phyloP scores from a whole-genome alignment of 1,284 basidiomycete species.

The Mycosarcoma mackinlayi region DNA sequence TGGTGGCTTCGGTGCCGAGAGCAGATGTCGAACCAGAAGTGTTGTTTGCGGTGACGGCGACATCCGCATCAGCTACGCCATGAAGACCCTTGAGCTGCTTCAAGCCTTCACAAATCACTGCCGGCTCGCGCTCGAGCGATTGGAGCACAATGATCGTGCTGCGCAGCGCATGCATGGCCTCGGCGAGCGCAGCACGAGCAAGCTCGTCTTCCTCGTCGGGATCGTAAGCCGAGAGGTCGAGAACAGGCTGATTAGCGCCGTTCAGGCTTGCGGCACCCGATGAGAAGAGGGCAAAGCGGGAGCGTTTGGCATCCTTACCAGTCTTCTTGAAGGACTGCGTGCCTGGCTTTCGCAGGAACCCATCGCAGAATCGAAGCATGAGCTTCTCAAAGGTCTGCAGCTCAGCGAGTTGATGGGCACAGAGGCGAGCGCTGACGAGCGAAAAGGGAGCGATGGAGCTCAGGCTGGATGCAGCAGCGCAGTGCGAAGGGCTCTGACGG shows the following conservation, averaged over 20 bases:
- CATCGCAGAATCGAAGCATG: conserved; percentile 59
- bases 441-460: conserved; percentile 31
- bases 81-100: conserved; percentile 35
- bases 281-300: conserved; percentile 45
- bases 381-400: conserved; percentile 63
- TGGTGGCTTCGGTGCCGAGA: conserved; percentile 33
- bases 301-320: conserved; percentile 31
- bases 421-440: conserved; percentile 52
- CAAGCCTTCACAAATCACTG: conserved; percentile 39
- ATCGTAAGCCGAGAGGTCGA: conserved; percentile 42
- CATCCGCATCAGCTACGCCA: conserved; percentile 3
- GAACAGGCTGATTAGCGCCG: conserved; percentile 26
- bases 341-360: conserved; percentile 52
- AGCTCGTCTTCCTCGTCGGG: conserved; percentile 64
- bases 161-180: conserved; percentile 63
- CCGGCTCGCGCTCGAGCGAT: conserved; percentile 56
- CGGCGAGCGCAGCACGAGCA: conserved; percentile 61
- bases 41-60: conserved; percentile 1
- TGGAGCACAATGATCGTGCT: conserved; percentile 60
- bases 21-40: conserved; percentile 2
- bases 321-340: conserved; percentile 35
- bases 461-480: conserved; percentile 12
- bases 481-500: conserved; percentile 40
- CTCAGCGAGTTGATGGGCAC: conserved; percentile 58
- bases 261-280: conserved; percentile 15